These are phyloP conservation scores for Cetradonia linearis DNA, from an alignment of 495 filamentous ascomycete genomes.

Conservation along the genomic window DNA sequence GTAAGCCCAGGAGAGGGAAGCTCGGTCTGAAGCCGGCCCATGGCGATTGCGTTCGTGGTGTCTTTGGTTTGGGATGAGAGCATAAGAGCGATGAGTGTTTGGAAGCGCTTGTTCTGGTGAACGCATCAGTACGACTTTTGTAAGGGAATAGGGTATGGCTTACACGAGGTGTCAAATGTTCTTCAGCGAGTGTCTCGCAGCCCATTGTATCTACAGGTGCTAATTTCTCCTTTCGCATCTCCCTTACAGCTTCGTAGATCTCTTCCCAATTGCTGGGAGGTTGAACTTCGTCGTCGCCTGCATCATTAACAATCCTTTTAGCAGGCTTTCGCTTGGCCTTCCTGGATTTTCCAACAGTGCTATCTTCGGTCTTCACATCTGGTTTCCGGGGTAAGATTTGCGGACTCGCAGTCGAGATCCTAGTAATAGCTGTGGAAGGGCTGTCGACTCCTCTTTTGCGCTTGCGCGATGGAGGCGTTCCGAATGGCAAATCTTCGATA, in stretches of 20 bases:
- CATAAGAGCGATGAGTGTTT: conserved; percentile 89
- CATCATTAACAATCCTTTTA: conserved; percentile 47
- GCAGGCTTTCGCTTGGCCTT: conserved; percentile 52
- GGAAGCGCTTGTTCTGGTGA: conserved; percentile 62
- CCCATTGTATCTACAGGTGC: conserved; percentile 98
- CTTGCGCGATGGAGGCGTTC: conserved; percentile 35
- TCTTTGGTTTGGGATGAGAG: conserved; percentile 96
- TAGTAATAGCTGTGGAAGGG: conserved; percentile 25
- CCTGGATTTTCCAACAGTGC: conserved; percentile 27
- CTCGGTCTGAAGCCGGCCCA: conserved; percentile 65
- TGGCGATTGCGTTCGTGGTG: conserved; percentile 79
- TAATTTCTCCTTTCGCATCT: conserved; percentile 66
- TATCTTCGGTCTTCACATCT: conserved; percentile 20
- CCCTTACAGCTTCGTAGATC: conserved; percentile 65
- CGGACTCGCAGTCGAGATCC: conserved; percentile 19
- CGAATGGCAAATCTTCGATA: conserved; percentile 53
- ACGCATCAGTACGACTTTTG: background rate
- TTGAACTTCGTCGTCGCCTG: conserved; percentile 44
- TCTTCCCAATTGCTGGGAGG: conserved; percentile 78
- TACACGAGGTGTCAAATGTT: conserved; percentile 36
- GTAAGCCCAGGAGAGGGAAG: conserved; percentile 55
- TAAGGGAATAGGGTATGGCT: background rate
- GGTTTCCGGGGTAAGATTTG: conserved; percentile 20
- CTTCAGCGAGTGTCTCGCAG: conserved; percentile 65
- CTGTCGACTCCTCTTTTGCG: conserved; percentile 36